Evolutionary conservation across 1,139 yeast genomes (phyloP).

Genomic region (Hemisphaericaspora xylofermentans): DNA sequence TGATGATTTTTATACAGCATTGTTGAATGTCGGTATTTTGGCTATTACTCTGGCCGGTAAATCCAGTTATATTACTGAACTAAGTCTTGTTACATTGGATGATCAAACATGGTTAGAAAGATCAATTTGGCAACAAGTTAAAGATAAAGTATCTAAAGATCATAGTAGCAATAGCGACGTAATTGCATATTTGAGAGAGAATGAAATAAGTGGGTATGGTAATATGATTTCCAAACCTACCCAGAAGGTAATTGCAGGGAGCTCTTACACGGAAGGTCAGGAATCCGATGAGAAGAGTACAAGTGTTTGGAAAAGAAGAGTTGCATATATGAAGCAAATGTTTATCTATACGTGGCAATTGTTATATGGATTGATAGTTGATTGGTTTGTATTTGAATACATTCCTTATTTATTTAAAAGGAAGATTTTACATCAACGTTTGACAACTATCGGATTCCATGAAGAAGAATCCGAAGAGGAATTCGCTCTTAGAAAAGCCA

Average conservation of each 20-base stretch:
- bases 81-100: constrained; percentile 48
- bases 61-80: constrained; percentile 63
- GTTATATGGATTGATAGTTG: constrained; percentile 20
- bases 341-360: constrained; percentile 24
- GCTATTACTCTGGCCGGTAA: constrained; percentile 67
- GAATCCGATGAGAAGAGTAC: constrained; percentile 12
- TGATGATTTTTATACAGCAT: constrained; percentile 67
- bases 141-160: constrained; percentile 7
- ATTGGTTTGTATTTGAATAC: constrained; percentile 11
- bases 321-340: constrained; percentile 20
- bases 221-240: constrained; percentile 34
- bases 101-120: constrained; percentile 61
- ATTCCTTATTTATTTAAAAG: constrained; percentile 7
- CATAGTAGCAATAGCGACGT: constrained; percentile 7
- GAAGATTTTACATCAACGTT: constrained; percentile 6
- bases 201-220: constrained; percentile 29
- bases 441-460: neutral
- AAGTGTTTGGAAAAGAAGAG: constrained; percentile 26
- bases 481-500: constrained; percentile 21
- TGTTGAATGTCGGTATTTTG: constrained; percentile 59
- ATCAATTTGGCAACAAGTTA: constrained; percentile 24
- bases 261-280: constrained; percentile 10
- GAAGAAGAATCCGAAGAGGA: constrained; percentile 22
- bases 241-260: constrained; percentile 24
- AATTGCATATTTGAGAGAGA: constrained; percentile 18